Evolutionary conservation across 2,329 filamentous ascomycete species (phyloP), one percentile per base, ranked within the genome.

Genomic region (Fusarium gaditjirri): DNA sequence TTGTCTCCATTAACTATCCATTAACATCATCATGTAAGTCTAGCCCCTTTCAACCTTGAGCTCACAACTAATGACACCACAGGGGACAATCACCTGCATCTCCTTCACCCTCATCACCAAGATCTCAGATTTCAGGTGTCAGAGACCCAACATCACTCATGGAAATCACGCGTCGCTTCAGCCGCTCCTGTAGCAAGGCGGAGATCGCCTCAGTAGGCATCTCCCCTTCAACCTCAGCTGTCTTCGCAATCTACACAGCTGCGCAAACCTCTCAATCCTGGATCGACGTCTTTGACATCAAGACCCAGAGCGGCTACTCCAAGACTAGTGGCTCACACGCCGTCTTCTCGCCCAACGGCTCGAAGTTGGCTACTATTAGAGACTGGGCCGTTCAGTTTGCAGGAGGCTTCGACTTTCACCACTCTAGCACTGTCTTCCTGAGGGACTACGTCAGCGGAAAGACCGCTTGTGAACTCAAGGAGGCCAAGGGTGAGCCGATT

Each of bases 211-310:
- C 75, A 3, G 78, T 81, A 25, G 79, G 78, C 53, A 73, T 81
- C 52, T 78, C 79, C 5, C 70, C 75, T 8, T 62, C 68, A 23
- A 73, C 74, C 1, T 70, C 73, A 5, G 49, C 74, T 21, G 80
- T 76, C 31, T 80, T 79, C 25, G 78, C 80, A 21, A 76, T 77
- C 43, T 81, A 78, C 68, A 70, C 73, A 47, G 76, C 77, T 27
- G 76, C 72, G 8, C 77, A 78, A 46, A 73, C 76, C 14, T 56
- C 73, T 38, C 78, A 80, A 27, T 76, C 79, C n/a, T 82, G 81
- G 80, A 78, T 82, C 61, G 81, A 82, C 66, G 73, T 80, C 23
- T 82, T 82, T 57, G 76, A 80, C 46, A 56, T 80, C 29, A 53
- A 63, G 35, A 75, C 76, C 0, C 76, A 77, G 17, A 70, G 74